Evolutionary conservation across 2,329 filamentous ascomycete species (phyloP).

Genomic region (Colletotrichum plurivorum): DNA sequence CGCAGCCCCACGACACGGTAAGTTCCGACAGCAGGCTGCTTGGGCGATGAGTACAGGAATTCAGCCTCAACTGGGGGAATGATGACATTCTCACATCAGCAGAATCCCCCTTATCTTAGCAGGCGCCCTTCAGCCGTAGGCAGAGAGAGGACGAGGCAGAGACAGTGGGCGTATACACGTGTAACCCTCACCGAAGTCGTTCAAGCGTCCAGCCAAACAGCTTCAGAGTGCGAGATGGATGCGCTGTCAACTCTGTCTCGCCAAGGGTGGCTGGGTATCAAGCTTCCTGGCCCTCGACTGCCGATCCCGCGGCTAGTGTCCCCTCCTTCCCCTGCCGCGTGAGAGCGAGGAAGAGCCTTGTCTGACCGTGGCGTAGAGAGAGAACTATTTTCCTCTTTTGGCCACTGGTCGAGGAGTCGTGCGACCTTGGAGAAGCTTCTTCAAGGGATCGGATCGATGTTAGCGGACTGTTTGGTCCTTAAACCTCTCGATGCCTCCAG

Average conservation of each 20-base stretch:
- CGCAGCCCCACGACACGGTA: no score
- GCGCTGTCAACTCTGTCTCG: slow-evolving; percentile 3
- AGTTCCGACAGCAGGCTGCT: no score
- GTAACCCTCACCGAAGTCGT: no score
- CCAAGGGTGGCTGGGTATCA: slow-evolving; percentile 26
- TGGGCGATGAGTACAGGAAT: neutral
- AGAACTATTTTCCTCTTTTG: slow-evolving; percentile 7
- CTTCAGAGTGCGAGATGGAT: neutral
- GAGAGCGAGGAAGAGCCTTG: neutral
- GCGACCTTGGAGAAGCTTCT: neutral
- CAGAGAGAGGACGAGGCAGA: no score
- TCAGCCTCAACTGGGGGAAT: neutral
- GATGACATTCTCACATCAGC: slow-evolving; percentile 20
- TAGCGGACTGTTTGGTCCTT: no score
- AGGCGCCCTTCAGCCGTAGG: neutral
- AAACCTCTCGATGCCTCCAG: no score
- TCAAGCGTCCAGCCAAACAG: no score
- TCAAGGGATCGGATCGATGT: neutral
- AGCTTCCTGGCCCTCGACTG: slow-evolving; percentile 29
- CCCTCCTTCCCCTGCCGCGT: neutral
- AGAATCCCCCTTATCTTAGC: neutral
- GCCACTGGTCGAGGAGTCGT: neutral
- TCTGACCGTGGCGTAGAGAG: neutral
- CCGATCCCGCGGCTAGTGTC: slow-evolving; percentile 20
- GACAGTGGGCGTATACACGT: no score